Evolutionary conservation across 768 basidiomycete species (phyloP).

Genomic region (Lepiota brunneoincarnata): DNA sequence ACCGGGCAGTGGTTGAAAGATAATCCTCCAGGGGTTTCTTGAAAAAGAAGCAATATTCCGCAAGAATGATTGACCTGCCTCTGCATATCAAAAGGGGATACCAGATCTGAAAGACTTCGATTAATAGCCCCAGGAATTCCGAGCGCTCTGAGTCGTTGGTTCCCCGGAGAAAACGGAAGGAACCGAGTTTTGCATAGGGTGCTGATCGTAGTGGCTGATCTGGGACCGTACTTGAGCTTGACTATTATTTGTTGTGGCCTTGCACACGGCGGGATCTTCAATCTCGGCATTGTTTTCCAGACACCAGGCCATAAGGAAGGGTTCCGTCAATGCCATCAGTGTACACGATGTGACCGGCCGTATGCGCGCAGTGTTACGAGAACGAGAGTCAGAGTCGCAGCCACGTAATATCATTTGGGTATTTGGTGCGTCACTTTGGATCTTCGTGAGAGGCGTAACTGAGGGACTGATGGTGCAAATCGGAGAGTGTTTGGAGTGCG

Average conservation of each 20-base stretch:
- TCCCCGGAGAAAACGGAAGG: background rate
- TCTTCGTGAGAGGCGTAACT: no score
- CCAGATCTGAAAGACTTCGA: background rate
- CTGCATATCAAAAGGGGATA: no score
- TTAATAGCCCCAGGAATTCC: conserved; percentile 6
- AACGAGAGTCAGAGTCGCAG: background rate
- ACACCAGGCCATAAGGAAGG: conserved; percentile 40
- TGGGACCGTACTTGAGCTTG: background rate
- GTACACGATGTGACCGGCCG: conserved; percentile 36
- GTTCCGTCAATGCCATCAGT: conserved; percentile 41
- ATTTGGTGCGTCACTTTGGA: no score
- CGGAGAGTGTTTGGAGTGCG: no score
- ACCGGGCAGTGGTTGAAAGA: no score
- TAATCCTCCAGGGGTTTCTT: no score
- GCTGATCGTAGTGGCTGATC: background rate
- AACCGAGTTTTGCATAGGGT: background rate
- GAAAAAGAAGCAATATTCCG: no score
- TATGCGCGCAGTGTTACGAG: conserved; percentile 13
- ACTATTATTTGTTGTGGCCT: background rate
- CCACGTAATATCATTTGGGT: background rate
- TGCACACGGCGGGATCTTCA: background rate
- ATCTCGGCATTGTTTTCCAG: conserved; percentile 6
- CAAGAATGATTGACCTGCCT: no score
- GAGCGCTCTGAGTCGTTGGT: background rate
- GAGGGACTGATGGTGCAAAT: no score